phyloP scores from a whole-genome alignment of 768 basidiomycete genomes.

The Dentipellis fragilis region DNA sequence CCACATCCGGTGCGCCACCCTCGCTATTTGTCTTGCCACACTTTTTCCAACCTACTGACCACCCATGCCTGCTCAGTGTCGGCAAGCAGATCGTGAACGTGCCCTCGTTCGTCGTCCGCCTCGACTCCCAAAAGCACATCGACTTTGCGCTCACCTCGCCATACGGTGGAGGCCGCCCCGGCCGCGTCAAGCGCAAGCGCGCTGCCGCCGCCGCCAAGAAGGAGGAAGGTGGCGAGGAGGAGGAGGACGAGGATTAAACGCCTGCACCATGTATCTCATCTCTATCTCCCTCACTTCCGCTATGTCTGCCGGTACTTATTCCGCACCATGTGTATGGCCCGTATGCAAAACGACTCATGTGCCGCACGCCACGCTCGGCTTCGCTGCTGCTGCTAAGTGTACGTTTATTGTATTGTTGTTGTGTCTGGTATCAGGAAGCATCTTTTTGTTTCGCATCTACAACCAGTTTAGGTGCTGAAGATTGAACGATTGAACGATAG shows the following conservation, averaged over 20 bases:
- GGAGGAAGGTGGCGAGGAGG: constrained; percentile 82
- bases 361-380: background rate
- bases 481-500: no score
- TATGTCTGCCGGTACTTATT: background rate
- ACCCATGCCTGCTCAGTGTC: constrained; percentile 42
- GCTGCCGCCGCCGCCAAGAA: constrained; percentile 86
- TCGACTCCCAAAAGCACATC: constrained; percentile 99
- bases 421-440: background rate
- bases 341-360: background rate
- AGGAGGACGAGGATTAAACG: constrained; percentile 70
- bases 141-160: constrained; percentile 97
- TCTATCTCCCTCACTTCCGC: background rate
- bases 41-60: no score
- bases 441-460: background rate
- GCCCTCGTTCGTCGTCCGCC: constrained; percentile 96
- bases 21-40: background rate
- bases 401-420: background rate
- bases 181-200: constrained; percentile 98
- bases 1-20: constrained; percentile 78
- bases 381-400: background rate
- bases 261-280: background rate
- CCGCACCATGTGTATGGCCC: background rate
- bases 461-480: no score
- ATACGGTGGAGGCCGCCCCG: constrained; percentile 88
- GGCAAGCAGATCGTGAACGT: constrained; percentile 99